A percentile compares a stretch with the other conserved stretches of the same genome.
Conservation (phyloP, 225 moss, liverwort and hornwort genomes). For the Antitrichia curtipendula region DNA sequence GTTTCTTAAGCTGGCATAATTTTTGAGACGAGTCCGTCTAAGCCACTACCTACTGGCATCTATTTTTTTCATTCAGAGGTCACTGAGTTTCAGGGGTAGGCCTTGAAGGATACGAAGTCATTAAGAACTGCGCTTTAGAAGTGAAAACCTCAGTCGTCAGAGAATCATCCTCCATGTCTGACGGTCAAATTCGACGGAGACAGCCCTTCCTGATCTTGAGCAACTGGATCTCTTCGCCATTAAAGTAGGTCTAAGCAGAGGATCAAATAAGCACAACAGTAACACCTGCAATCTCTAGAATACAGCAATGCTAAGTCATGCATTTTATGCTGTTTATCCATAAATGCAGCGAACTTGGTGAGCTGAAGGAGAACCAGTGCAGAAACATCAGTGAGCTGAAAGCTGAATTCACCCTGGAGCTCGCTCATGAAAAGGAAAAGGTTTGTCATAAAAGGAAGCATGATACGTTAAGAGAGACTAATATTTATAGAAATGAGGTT, state of each 20-base stretch:
- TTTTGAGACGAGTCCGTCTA: background rate
- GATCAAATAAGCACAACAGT: background rate
- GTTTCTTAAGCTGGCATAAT: background rate
- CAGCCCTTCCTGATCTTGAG: background rate
- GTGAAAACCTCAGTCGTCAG: background rate
- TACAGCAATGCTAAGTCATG: background rate
- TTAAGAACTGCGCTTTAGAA: background rate
- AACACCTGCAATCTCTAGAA: background rate
- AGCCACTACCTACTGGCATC: background rate
- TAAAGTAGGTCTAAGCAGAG: background rate
- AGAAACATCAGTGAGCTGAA: conserved; percentile 83
- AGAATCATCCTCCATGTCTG: background rate
- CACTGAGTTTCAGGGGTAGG: background rate
- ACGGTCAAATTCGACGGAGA: background rate
- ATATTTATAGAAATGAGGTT: background rate
- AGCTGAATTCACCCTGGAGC: conserved; percentile 80
- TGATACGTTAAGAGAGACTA: background rate
- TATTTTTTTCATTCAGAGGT: background rate
- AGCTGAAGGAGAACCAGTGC: conserved; percentile 82
- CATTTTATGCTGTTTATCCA: conserved; percentile 2
- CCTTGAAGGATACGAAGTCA: background rate
- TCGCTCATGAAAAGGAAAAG: conserved; percentile 98
- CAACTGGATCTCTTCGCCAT: background rate
- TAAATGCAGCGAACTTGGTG: conserved; percentile 82
- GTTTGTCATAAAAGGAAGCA: conserved; percentile 27